These are phyloP conservation scores for Candida tammaniensis DNA, from an alignment of 805 yeast genomes.

Conservation along the genomic window DNA sequence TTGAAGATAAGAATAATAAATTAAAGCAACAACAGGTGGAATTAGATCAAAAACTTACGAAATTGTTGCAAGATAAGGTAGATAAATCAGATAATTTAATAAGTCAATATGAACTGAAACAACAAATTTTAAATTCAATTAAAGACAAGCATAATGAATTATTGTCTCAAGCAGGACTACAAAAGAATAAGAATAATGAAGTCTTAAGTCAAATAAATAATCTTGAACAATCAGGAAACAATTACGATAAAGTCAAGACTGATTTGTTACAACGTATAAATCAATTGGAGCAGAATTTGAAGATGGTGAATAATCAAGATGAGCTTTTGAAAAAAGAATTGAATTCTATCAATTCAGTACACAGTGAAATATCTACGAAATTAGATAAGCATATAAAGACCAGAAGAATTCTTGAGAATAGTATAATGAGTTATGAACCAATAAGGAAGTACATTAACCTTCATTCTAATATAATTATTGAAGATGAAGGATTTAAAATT, in stretches of 20 bases:
- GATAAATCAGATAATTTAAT: constrained; percentile 15
- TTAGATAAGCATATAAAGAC: constrained; percentile 33
- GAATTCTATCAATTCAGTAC: constrained; percentile 14
- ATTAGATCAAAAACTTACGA: constrained; percentile 25
- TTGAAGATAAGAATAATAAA: constrained; percentile 12
- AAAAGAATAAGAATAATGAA: constrained; percentile 7
- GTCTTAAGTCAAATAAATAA: constrained; percentile 3
- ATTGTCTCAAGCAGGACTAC: constrained; percentile 1
- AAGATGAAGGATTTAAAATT: constrained; percentile 7
- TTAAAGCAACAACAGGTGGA: constrained; percentile 20
- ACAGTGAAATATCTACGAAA: constrained; percentile 19
- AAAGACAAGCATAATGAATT: background rate
- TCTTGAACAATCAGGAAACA: constrained; percentile 17
- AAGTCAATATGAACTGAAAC: constrained; percentile 1
- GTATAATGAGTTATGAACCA: constrained; percentile 37
- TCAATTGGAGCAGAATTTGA: constrained; percentile 11
- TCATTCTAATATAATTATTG: constrained; percentile 4
- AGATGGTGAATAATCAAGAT: background rate
- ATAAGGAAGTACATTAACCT: constrained; percentile 23
- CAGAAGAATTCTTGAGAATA: constrained; percentile 47
- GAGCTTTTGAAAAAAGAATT: constrained; percentile 4
- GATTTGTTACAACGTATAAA: constrained; percentile 18
- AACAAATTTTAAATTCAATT: background rate
- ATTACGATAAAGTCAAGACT: constrained; percentile 15
- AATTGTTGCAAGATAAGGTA: constrained; percentile 23